These are phyloP conservation scores for Copromyces sp. DNA, from an alignment of 495 filamentous ascomycete genomes.

Conservation along the genomic window DNA sequence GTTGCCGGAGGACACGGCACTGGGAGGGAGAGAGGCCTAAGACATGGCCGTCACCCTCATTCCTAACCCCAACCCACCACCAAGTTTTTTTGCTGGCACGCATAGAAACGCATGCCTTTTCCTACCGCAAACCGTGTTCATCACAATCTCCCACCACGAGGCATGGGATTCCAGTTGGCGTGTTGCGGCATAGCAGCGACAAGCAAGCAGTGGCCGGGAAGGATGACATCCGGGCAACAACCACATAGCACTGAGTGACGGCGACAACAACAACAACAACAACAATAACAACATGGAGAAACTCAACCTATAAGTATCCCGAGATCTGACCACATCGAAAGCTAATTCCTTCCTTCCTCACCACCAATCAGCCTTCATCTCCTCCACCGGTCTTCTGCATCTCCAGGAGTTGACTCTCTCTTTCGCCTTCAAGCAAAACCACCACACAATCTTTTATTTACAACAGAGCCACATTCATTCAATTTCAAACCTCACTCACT, in stretches of 20 bases:
- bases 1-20: background rate
- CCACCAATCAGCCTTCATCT: background rate
- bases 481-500: background rate
- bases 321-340: background rate
- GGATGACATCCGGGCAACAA: background rate
- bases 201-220: background rate
- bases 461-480: background rate
- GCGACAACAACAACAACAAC: background rate
- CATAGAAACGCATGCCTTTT: background rate
- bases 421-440: background rate
- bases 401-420: background rate
- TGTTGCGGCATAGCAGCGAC: background rate
- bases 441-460: background rate
- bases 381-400: background rate
- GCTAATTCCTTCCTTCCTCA: background rate
- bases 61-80: background rate
- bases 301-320: background rate
- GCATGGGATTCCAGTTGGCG: background rate
- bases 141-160: background rate
- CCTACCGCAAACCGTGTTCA: background rate
- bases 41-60: background rate
- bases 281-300: background rate
- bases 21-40: background rate
- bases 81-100: background rate
- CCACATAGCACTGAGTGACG: background rate